These are phyloP conservation scores for Syncephalastrum contaminatum DNA, from an alignment of 371 early-diverging fungal species.

Conservation along the genomic window DNA sequence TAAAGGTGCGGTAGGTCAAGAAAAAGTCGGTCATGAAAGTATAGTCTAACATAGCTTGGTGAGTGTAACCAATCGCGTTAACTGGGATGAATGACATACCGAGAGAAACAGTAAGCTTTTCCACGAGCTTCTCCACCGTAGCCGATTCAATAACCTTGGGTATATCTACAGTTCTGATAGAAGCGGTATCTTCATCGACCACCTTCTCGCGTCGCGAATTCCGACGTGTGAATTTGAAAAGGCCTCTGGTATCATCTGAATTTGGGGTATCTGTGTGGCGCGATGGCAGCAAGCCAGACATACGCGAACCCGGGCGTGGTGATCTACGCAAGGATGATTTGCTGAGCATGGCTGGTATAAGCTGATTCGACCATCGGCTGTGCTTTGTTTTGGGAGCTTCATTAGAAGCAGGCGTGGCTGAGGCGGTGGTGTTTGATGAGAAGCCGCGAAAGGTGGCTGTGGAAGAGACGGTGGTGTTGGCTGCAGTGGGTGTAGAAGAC, in stretches of 20 bases:
- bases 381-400: slow-evolving; percentile 1
- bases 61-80: not conserved
- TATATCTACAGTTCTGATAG: slow-evolving; percentile 11
- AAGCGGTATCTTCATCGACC: too few species aligned
- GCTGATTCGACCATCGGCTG: slow-evolving; percentile 14
- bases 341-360: slow-evolving; percentile 4
- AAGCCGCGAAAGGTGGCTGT: slow-evolving; percentile 20
- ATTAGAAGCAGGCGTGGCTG: not conserved
- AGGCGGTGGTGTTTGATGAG: slow-evolving; percentile 38
- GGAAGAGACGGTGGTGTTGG: slow-evolving; percentile 19
- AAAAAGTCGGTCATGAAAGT: slow-evolving; percentile 74
- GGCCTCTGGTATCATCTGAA: too few species aligned
- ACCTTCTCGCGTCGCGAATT: too few species aligned
- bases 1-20: slow-evolving; percentile 67
- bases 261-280: too few species aligned
- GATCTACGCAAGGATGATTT: slow-evolving; percentile 3
- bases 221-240: too few species aligned
- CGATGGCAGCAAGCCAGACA: too few species aligned
- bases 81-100: slow-evolving; percentile 18
- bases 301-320: not conserved
- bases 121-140: slow-evolving; percentile 61
- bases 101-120: slow-evolving; percentile 59
- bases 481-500: slow-evolving; percentile 1
- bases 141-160: slow-evolving; percentile 61
- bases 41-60: slow-evolving; percentile 47